phyloP scores from a whole-genome alignment of 2,329 filamentous ascomycete genomes.

The Aspergillus sergii region DNA sequence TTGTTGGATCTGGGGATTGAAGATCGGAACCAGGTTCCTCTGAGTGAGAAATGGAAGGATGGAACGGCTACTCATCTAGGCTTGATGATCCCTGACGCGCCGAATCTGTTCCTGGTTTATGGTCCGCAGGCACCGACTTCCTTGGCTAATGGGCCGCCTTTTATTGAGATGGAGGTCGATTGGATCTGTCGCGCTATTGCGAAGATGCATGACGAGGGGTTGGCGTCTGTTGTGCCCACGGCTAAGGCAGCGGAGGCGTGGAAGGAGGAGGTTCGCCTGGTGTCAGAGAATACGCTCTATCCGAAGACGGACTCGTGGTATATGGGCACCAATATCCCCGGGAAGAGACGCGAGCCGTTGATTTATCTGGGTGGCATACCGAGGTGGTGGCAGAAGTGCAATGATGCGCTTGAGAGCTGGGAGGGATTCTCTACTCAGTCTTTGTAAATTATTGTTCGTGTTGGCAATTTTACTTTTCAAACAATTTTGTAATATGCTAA shows the following conservation, averaged over 20 bases:
- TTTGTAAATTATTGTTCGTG: not conserved
- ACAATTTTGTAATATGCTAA: not conserved
- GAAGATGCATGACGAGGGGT: conserved; percentile 17
- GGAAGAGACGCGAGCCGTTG: conserved; percentile 19
- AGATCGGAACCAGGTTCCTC: conserved; percentile 12
- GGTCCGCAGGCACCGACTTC: conserved; percentile 40
- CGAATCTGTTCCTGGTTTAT: conserved; percentile 49
- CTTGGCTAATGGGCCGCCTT: conserved; percentile 39
- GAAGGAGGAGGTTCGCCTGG: conserved; percentile 16
- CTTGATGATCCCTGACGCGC: conserved; percentile 41
- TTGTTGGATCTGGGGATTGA: conserved; percentile 16
- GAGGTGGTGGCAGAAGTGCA: conserved; percentile 2
- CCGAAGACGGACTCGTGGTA: conserved; percentile 28
- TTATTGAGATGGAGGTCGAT: conserved; percentile 40
- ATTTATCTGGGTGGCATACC: conserved; percentile 13
- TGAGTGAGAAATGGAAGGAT: conserved; percentile 21
- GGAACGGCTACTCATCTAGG: conserved; percentile 39
- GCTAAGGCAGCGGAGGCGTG: conserved; percentile 17
- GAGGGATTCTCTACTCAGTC: not conserved
- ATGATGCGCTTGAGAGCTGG: conserved; percentile 2
- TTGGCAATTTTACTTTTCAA: not conserved
- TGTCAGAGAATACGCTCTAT: conserved; percentile 18
- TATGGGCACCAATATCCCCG: conserved; percentile 28
- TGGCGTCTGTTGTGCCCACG: conserved; percentile 15
- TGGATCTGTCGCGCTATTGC: conserved; percentile 21